phyloP scores from a whole-genome alignment of 352 stramenopile species.

The Pythium sp. region DNA sequence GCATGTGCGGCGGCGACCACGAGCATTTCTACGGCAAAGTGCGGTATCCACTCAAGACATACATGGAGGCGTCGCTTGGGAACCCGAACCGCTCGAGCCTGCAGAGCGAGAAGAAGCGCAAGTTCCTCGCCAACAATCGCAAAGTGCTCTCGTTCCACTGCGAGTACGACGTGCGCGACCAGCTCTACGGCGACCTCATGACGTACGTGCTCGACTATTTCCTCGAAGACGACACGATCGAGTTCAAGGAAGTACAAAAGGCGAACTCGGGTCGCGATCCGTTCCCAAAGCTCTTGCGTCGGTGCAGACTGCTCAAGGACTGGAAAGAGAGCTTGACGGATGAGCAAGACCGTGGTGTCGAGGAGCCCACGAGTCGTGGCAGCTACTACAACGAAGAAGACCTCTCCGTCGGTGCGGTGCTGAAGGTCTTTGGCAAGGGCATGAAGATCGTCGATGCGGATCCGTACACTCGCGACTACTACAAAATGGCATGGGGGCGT shows the following conservation, averaged over 20 bases:
- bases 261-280: constrained; percentile 80
- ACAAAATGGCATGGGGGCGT: constrained; percentile 60
- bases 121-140: constrained; percentile 85
- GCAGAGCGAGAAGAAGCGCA: constrained; percentile 78
- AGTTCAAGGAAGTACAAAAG: constrained; percentile 84
- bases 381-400: constrained; percentile 78
- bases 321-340: constrained; percentile 63
- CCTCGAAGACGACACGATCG: constrained; percentile 86
- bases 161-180: constrained; percentile 80
- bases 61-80: constrained; percentile 81
- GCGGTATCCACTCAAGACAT: constrained; percentile 77
- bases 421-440: constrained; percentile 65
- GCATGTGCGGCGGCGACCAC: constrained; percentile 65
- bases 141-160: constrained; percentile 85
- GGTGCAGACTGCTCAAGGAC: constrained; percentile 60
- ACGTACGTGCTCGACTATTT: constrained; percentile 84
- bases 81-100: constrained; percentile 64
- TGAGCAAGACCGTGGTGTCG: constrained; percentile 75
- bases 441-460: constrained; percentile 81
- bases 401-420: constrained; percentile 52
- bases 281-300: constrained; percentile 75
- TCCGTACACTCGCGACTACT: constrained; percentile 75
- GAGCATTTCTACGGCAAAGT: constrained; percentile 75
- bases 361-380: constrained; percentile 53
- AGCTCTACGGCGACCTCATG: constrained; percentile 80